Evolutionary conservation across 1,284 basidiomycete genomes (phyloP), one percentile per base, ranked within the genome.

Genomic region (Apiotrichum gamsii): DNA sequence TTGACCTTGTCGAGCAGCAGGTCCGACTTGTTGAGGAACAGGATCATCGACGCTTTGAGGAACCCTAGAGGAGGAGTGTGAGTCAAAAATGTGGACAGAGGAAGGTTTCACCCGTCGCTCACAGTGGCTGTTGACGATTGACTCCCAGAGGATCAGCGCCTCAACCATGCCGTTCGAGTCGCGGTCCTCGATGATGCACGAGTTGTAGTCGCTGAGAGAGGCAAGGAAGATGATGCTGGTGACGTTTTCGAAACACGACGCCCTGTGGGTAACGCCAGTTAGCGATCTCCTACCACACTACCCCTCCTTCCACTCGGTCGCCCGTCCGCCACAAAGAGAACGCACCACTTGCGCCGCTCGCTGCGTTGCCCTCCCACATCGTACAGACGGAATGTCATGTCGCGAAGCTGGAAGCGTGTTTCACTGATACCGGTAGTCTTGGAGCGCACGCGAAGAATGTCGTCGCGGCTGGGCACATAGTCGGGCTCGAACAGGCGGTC

Each of bases 91-190:
- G n/a, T n/a, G n/a, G n/a, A n/a, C n/a, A n/a, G n/a, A n/a, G n/a
- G n/a, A n/a, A n/a, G n/a, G n/a, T n/a, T n/a, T n/a, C n/a, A n/a
- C n/a, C n/a, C n/a, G n/a, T n/a, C n/a, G 50, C 64, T 54, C 37
- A 65, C 65, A 72, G 36, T 64, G 86, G 19, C 86, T 89, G 66
- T 89, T 86, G 73, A 86, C 87, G 76, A 91, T 89, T 35, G 88
- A 91, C 64, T 93, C 90, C 82, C 90, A 95, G 39, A 95, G 88
- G 40, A 89, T 88, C 79, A 95, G 83, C 1, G 90, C 87, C 62
- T 94, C 91, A 74, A 90, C 85, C 90, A 95, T 94, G 88, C 88
- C 90, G 89, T 94, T 83, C 87, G 89, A 71, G 89, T 91, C 85
- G 85, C 71, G 84, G 69, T 96, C 93, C 72, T 97, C 93, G 43